Percentiles rank a stretch among this genome's conserved stretches.
These are phyloP conservation scores for Tolypocladium guangdongense DNA, from an alignment of 2,329 filamentous ascomycete genomes.

Conservation along the genomic window DNA sequence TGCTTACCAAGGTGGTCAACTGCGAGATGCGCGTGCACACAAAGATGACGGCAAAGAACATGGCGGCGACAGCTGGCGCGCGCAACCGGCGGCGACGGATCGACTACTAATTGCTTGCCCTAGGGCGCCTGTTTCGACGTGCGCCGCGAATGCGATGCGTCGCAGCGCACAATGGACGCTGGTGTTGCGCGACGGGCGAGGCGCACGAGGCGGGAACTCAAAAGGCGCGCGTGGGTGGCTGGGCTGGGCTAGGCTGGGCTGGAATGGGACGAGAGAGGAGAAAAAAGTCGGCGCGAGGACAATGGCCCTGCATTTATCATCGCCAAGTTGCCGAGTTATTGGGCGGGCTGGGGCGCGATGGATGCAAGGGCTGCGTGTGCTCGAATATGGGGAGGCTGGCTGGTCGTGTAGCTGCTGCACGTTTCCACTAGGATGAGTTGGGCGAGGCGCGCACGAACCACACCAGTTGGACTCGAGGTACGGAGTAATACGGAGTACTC, in stretches of 20 bases:
- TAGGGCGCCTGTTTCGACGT: neutral
- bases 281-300: too few relatives aligned
- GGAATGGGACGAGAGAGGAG: neutral
- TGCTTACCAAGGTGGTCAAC: constrained; percentile 50
- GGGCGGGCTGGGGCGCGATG: neutral
- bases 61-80: constrained; percentile 20
- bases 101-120: too few relatives aligned
- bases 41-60: constrained; percentile 55
- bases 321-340: neutral
- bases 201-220: neutral
- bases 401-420: too few relatives aligned
- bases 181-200: too few relatives aligned
- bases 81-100: neutral
- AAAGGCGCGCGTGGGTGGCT: neutral
- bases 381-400: too few relatives aligned
- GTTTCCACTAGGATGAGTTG: too few relatives aligned
- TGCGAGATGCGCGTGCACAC: constrained; percentile 50
- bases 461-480: too few relatives aligned
- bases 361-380: too few relatives aligned
- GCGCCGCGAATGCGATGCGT: neutral
- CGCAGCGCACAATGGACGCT: neutral
- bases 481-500: neutral
- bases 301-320: too few relatives aligned
- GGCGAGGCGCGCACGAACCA: too few relatives aligned
- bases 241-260: neutral